Conservation (phyloP, 768 basidiomycete species). For the Arthromyces matolae region DNA sequence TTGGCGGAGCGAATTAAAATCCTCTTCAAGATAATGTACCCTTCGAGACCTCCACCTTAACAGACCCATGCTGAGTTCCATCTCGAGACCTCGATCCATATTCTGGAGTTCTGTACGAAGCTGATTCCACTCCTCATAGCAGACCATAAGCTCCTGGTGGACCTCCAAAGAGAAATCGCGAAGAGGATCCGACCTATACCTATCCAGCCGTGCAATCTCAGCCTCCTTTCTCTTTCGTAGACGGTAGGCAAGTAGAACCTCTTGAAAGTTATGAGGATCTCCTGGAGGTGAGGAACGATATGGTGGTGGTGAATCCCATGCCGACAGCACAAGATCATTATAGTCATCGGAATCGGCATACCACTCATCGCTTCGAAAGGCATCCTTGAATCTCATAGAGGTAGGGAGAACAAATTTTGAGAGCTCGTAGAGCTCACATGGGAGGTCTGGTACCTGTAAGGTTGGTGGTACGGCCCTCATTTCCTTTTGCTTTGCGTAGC, state of each 20-base stretch:
- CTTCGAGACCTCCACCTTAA: slow-evolving; percentile 2
- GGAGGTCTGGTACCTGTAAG: background rate
- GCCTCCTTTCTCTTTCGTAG: background rate
- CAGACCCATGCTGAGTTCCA: background rate
- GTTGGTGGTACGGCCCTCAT: slow-evolving; percentile 2
- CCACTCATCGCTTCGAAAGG: background rate
- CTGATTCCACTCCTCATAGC: background rate
- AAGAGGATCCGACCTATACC: background rate
- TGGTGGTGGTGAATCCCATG: slow-evolving; percentile 3
- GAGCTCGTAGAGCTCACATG: slow-evolving; percentile 2
- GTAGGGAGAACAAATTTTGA: background rate
- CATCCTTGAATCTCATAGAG: background rate
- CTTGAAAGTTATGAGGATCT: background rate
- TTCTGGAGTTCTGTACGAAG: background rate
- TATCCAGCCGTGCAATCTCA: background rate
- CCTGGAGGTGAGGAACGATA: background rate
- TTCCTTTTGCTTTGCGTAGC: background rate
- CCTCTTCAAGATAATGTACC: background rate
- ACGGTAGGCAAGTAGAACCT: background rate
- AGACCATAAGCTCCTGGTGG: background rate
- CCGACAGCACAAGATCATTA: background rate
- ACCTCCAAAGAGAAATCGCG: background rate
- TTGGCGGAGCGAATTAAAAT: background rate
- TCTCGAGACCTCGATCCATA: background rate
- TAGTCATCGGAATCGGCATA: background rate